Base-by-base conservation (phyloP, 106 monocot genomes). In the Posidonia australis region DNA sequence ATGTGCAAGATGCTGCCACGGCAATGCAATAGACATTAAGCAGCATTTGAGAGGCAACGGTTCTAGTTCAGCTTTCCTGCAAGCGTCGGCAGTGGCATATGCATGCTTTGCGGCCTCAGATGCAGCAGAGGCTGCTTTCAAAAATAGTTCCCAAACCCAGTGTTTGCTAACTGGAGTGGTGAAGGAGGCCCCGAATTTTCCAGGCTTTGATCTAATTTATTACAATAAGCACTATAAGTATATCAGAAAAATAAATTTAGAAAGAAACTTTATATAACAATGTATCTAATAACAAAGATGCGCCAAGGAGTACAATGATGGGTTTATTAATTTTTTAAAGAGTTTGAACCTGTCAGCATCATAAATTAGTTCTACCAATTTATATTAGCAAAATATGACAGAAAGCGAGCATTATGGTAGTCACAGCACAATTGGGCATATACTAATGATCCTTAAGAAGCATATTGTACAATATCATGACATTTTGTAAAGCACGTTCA, bases 11-110 rank as follows among this genome's bases (percentile, higher is more conserved):
- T 67, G 45, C 31, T 96, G 90, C 94, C 94, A 96, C 3, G 94
- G 90, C 65, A 96, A 82, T 66, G 86, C 79, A 44, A 94, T 84
- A 1, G 93, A 94, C 86, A 94, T 89, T 77, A 96, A 84, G 60
- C 84, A 86, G 60, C 94, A 96, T 67, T 86, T 96, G 16, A 90
- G 78, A 46, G 94, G 90, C 53, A 96, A 45, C 48, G 86, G 44
- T 20, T 81, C 78, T 57, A 51, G 36, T 56, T 74, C 70, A 57
- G 65, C 42, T 64, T 74, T 78, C n/a, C 52, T 68, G 17, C 76
- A 21, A 41, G 78, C 31, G 58, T 82, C 77, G 18, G 88, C 73
- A 25, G 85, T 68, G 41, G 67, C 77, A 79, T 91, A 91, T 18
- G 88, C 84, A 32, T 88, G 80, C 76, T 84, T 93, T 22, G 92